These are phyloP conservation scores for Picea abies DNA, from an alignment of 83 land plant species.

Conservation along the genomic window DNA sequence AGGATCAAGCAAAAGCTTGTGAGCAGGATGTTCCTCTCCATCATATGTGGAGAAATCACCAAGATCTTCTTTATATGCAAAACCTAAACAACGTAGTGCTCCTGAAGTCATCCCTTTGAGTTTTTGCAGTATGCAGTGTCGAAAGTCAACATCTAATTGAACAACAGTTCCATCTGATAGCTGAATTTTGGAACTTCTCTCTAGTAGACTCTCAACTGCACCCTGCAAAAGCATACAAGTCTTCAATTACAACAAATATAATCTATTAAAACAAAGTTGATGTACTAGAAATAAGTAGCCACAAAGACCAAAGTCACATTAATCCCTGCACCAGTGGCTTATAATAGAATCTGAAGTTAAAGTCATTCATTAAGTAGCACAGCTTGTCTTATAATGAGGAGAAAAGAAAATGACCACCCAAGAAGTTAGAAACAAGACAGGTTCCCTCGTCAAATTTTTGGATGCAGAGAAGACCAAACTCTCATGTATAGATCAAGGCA, in stretches of 20 bases:
- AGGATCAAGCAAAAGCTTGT: constrained; percentile 77
- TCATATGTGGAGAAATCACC: constrained; percentile 69
- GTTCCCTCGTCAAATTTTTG: no score
- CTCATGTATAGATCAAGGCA: not conserved
- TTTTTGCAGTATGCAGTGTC: constrained; percentile 42
- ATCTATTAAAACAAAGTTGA: no score
- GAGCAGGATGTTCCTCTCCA: constrained; percentile 78
- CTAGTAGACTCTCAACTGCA: constrained; percentile 85
- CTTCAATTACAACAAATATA: not conserved
- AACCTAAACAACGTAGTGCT: constrained; percentile 80
- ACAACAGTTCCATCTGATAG: constrained; percentile 75
- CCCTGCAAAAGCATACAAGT: constrained; percentile 50
- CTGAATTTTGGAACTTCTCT: constrained; percentile 63
- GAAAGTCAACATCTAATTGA: constrained; percentile 54
- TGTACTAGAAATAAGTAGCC: not conserved
- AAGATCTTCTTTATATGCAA: constrained; percentile 86
- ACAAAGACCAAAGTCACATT: not conserved
- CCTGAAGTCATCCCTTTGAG: constrained; percentile 71
- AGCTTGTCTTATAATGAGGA: not conserved
- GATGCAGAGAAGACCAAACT: not conserved
- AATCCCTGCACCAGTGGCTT: not conserved
- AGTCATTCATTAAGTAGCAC: not conserved
- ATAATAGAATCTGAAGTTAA: not conserved
- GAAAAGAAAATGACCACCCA: not conserved
- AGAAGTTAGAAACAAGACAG: not conserved